Base-by-base conservation (phyloP, 2,329 filamentous ascomycete genomes). In the Fusarium subglutinans region DNA sequence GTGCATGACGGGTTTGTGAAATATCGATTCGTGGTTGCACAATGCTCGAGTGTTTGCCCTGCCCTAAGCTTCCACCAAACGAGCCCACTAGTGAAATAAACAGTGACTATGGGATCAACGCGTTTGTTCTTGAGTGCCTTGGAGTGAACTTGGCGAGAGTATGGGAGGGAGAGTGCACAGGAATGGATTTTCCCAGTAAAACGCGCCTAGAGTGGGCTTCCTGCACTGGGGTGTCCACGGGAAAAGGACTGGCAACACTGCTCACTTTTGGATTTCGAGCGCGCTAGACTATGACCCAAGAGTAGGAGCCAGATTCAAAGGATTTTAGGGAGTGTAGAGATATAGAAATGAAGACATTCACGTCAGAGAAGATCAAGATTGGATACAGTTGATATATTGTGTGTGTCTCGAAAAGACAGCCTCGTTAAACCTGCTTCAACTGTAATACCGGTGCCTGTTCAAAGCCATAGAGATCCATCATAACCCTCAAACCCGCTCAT, bases 31-130 rank as follows among this genome's bases (percentile, higher is more conserved):
- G 6, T 24, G n/a, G 11, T 30, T 13, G 17, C 2, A n/a, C 8
- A 47, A 20, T 44, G 35, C 15, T 41, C 30, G 22, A 70, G 67
- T 70, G 67, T 70, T 45, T 54, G 40, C 28, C 33, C 15, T 65
- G 51, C 41, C 66, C 65, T 64, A 38, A 30, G 28, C 41, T 47
- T 24, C 35, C 40, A 33, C 17, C 24, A 24, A 43, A 22, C 22
- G 26, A 22, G 50, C 24, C 15, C 37, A 45, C 60, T 18, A 28
- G 17, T 58, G 26, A 30, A n/a, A 55, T 35, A 41, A 51, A 69
- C 35, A 47, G 33, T n/a, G 22, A n/a, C n/a, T n/a, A 17, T 20
- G 22, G 12, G 26, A 28, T 47, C 13, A 20, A 65, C 17, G 24
- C 6, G 28, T 28, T 13, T 17, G 3, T 5, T 4, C 3, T 13